phyloP scores from a whole-genome alignment of 2,329 filamentous ascomycete species.

The Arthroderma sp. region DNA sequence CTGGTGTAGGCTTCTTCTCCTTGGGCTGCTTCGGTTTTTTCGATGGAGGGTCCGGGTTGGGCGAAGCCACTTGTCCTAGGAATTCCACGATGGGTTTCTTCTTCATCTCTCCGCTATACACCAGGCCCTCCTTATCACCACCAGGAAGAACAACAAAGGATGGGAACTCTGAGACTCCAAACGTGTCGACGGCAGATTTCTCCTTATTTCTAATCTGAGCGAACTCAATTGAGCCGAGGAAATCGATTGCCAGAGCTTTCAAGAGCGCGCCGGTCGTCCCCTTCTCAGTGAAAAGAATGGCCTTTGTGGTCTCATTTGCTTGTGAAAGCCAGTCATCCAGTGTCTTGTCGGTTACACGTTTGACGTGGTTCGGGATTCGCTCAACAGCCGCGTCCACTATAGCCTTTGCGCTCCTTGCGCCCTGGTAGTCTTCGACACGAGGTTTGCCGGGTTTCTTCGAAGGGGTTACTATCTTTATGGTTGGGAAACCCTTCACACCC shows the following conservation, averaged over 20 bases:
- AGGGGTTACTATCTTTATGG: slow-evolving; percentile 82
- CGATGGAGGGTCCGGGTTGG: slow-evolving; percentile 63
- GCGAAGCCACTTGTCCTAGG: slow-evolving; percentile 61
- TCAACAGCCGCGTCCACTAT: slow-evolving; percentile 77
- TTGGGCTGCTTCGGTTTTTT: slow-evolving; percentile 17
- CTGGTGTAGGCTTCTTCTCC: slow-evolving; percentile 17
- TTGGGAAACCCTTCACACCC: slow-evolving; percentile 89
- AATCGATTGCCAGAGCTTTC: slow-evolving; percentile 80
- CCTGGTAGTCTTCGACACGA: slow-evolving; percentile 80
- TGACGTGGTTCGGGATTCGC: slow-evolving; percentile 86
- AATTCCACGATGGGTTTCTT: slow-evolving; percentile 73
- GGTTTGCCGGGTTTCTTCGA: slow-evolving; percentile 70
- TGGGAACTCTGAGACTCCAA: slow-evolving; percentile 66
- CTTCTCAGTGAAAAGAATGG: slow-evolving; percentile 87
- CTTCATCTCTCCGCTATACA: slow-evolving; percentile 73
- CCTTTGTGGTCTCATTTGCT: slow-evolving; percentile 61
- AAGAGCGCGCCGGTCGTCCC: slow-evolving; percentile 72
- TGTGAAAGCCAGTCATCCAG: slow-evolving; percentile 59
- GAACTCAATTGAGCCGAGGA: slow-evolving; percentile 63
- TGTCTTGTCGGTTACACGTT: slow-evolving; percentile 64
- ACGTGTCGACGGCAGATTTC: slow-evolving; percentile 54
- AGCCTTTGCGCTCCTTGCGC: slow-evolving; percentile 64
- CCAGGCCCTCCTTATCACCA: slow-evolving; percentile 51
- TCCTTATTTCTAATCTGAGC: slow-evolving; percentile 80
- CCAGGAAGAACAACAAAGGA: slow-evolving; percentile 67